Conservation (phyloP, 2,329 filamentous ascomycete genomes). For the Cercospora brassicicola region DNA sequence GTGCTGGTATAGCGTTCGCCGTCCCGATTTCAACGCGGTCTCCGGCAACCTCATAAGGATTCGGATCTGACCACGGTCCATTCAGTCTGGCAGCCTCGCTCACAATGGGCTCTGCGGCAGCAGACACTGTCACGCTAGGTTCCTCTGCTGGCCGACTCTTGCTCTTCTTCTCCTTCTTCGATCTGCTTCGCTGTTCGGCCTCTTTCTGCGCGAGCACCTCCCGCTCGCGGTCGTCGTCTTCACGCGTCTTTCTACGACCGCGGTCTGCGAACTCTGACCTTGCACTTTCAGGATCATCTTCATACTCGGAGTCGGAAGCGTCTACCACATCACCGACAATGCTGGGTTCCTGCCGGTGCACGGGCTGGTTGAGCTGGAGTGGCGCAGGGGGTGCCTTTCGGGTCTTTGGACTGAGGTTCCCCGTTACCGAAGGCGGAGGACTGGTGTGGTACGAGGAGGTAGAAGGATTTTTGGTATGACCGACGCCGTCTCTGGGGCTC, state of each 20-base stretch:
- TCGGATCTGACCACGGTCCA: constrained; percentile 27
- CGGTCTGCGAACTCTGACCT: constrained; percentile 46
- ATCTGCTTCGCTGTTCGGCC: constrained; percentile 68
- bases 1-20: constrained; percentile 26
- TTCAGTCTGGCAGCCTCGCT: constrained; percentile 15
- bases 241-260: constrained; percentile 78
- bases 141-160: constrained; percentile 46
- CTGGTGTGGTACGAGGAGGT: constrained; percentile 21
- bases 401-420: constrained; percentile 38
- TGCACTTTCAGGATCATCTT: constrained; percentile 62
- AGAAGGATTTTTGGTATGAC: constrained; percentile 19
- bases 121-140: constrained; percentile 15
- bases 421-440: constrained; percentile 21
- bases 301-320: constrained; percentile 73
- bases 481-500: constrained; percentile 13
- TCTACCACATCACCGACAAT: constrained; percentile 47
- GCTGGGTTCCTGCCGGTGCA: constrained; percentile 19
- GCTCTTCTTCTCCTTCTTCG: constrained; percentile 67
- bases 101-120: constrained; percentile 15
- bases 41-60: constrained; percentile 33
- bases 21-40: constrained; percentile 33
- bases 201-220: constrained; percentile 63
- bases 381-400: constrained; percentile 85
- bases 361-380: constrained; percentile 59
- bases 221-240: constrained; percentile 80